Evolutionary conservation across 345 rosid species (phyloP), one percentile per base, ranked within the genome.

Genomic region (Eutrema yunnanense): DNA sequence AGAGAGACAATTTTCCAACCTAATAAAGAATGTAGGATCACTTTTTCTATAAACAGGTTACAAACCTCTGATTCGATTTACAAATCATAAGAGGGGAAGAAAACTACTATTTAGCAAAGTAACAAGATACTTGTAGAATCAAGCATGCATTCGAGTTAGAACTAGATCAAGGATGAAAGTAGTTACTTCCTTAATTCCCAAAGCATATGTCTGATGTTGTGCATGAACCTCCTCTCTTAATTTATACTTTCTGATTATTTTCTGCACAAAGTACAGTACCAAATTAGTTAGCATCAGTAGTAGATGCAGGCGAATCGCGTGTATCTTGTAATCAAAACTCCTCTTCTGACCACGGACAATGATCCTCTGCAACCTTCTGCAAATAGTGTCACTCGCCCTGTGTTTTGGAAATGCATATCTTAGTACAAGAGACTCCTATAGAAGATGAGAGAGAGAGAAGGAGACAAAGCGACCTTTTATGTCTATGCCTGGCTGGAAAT

Each of bases 331-430:
- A 52, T 27, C 36, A 29, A 53, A 60, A 72, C 38, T 32, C 57
- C 61, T 53, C 49, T 53, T 36, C 87, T 77, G 70, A 94, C 98
- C 94, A 91, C 96, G 4, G 98, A 86, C 62, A 94, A 81, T 62
- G 98, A 94, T 81, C 98, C 98, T 65, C 98, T 88, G 75, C 97
- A 94, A 72, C 98, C 98, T 73, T 94, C 98, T 40, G 96, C 96
- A 40, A 94, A 77, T 66, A 94, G 84, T 46, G 88, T 94, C 57
- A 94, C 51, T 58, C 82, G 81, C 8, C 98, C 97, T 93, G 85
- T 79, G 83, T 30, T 52, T 73, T 68, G 47, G 52, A 53, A 64
- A 26, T 62, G 78, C 19, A 51, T 47, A 47, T 58, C 52, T 63
- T 34, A 56, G 57, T 60, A 53, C 58, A 77, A 10, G 11, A 27